These are phyloP conservation scores for Oryza nivara DNA, from an alignment of 176 grass and related monocot species.

Conservation along the genomic window DNA sequence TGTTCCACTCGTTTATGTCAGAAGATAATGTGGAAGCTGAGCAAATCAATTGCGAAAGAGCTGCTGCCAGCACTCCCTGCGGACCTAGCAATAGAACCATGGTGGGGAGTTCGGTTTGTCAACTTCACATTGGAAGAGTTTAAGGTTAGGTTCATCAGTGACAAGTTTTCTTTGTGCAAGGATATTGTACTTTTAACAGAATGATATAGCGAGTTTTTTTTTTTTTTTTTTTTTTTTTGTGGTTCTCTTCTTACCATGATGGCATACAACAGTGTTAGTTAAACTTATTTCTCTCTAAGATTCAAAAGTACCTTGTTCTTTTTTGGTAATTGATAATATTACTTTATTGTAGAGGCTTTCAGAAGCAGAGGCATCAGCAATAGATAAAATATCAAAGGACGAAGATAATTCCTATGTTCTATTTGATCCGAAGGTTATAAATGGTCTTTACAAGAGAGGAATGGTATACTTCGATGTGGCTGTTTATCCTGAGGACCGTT, in stretches of 20 bases:
- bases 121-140: conserved; percentile 99
- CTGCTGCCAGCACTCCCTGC: conserved; percentile 71
- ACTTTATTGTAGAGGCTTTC: conserved; percentile 69
- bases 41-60: conserved; percentile 98
- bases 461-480: conserved; percentile 90
- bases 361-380: conserved; percentile 85
- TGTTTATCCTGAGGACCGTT: conserved; percentile 93
- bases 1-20: conserved; percentile 38
- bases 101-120: conserved; percentile 96
- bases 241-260: not conserved
- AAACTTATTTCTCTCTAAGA: conserved; percentile 17
- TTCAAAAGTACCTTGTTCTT: conserved; percentile 18
- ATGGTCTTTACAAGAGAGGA: conserved; percentile 77
- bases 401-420: conserved; percentile 96
- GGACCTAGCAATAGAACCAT: conserved; percentile 80
- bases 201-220: not conserved
- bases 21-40: conserved; percentile 99
- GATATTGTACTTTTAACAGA: conserved; percentile 13
- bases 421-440: conserved; percentile 83
- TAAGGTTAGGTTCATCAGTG: conserved; percentile 66
- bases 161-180: not conserved
- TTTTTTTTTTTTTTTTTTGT: not conserved
- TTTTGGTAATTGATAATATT: conserved; percentile 35
- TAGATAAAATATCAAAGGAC: conserved; percentile 97
- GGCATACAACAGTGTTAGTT: not conserved